Evolutionary conservation across 2,329 filamentous ascomycete genomes (phyloP).

Genomic region (Botrytis hyacinthi): DNA sequence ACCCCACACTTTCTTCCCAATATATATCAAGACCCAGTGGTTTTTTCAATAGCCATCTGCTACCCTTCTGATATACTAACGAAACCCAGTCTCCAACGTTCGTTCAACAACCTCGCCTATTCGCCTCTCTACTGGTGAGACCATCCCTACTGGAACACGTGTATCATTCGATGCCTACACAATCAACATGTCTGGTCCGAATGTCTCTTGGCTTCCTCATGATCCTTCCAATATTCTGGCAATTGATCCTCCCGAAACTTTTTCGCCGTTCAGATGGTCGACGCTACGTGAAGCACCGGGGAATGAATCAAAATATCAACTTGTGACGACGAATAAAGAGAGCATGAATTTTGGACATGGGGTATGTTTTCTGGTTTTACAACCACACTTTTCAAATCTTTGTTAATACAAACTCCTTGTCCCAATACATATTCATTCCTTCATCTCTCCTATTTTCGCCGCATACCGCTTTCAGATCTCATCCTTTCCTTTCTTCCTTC

Average conservation of each 20-base stretch:
- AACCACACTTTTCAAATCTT: neutral
- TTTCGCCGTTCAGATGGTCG: neutral
- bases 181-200: constrained; percentile 26
- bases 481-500: no score
- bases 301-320: constrained; percentile 7
- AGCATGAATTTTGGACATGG: neutral
- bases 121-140: constrained; percentile 29
- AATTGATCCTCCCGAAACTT: neutral
- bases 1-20: no score
- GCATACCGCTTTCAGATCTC: no score
- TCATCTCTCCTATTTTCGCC: no score
- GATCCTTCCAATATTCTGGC: neutral
- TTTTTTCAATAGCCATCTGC: no score
- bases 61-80: constrained; percentile 12
- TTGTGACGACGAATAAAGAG: neutral
- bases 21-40: no score
- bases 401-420: neutral
- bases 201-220: neutral
- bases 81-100: constrained; percentile 22
- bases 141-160: constrained; percentile 2
- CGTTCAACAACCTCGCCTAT: neutral
- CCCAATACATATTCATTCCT: no score
- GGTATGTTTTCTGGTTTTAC: neutral
- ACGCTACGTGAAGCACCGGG: neutral
- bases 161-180: constrained; percentile 38